A percentile compares a stretch with the other conserved stretches of the same genome.
Conservation (phyloP, 2,329 filamentous ascomycete species). For the Paradendryphiella salina region DNA sequence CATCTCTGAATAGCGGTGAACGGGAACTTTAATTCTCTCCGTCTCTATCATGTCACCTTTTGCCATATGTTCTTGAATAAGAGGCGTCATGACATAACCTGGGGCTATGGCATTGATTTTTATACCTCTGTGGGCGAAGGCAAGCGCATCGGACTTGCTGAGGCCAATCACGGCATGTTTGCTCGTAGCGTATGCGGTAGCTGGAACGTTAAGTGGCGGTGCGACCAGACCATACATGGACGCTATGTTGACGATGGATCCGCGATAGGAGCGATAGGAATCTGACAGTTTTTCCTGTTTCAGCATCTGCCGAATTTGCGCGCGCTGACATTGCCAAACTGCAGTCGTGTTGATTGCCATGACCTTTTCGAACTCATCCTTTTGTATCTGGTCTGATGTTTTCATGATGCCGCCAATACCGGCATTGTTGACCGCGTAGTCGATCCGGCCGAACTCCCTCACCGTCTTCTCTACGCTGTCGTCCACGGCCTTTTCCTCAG, state of each 20-base stretch:
- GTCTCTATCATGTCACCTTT: conserved; percentile 38
- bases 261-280: conserved; percentile 48
- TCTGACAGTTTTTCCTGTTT: conserved; percentile 49
- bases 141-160: conserved; percentile 58
- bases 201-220: conserved; percentile 38
- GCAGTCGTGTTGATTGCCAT: conserved; percentile 60
- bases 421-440: conserved; percentile 61
- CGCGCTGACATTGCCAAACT: conserved; percentile 61
- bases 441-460: conserved; percentile 56
- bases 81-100: conserved; percentile 52
- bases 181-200: conserved; percentile 55
- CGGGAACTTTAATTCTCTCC: conserved; percentile 49
- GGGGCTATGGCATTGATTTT: conserved; percentile 66
- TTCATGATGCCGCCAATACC: conserved; percentile 53
- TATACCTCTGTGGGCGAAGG: conserved; percentile 57
- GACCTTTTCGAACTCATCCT: conserved; percentile 56
- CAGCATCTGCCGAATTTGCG: conserved; percentile 57
- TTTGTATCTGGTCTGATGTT: conserved; percentile 52
- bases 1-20: conserved; percentile 58
- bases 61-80: conserved; percentile 35
- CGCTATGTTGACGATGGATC: conserved; percentile 59
- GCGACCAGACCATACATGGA: conserved; percentile 58
- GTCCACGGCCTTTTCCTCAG: conserved; percentile 50
- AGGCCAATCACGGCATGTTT: conserved; percentile 61
- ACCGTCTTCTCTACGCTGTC: conserved; percentile 50